Evolutionary conservation across 768 basidiomycete species (phyloP), one percentile per base, ranked within the genome.

Genomic region (Dacryopinax spathularia): DNA sequence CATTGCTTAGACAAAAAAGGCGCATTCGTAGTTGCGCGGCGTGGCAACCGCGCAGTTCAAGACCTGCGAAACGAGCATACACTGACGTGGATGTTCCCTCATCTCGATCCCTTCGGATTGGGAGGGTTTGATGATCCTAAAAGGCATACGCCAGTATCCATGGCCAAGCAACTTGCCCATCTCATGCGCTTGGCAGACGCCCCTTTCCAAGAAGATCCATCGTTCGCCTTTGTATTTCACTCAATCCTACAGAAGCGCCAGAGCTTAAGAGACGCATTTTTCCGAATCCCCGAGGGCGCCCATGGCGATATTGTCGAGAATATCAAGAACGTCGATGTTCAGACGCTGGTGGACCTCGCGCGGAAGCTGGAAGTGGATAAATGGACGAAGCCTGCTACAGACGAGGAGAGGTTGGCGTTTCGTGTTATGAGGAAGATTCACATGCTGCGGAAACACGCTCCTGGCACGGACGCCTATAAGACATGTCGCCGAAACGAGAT

Each of bases 61-160:
- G 48, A 56, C 29, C 29, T 56, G 3, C 29, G 48, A 3, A 56
- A 56, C 18, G 48, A 56, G 29, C 31, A 56, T 29, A 56, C 48
- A 15, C 25, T 56, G 15, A 56, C 48, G 18, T 56, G 48, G 64
- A 72, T 77, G 18, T 79, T 76, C 68, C 78, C 79, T 1, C 76
- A 76, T 0, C 62, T 81, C 0, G 79, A 74, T 69, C 78, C 78
- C 0, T 79, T 74, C 68, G 77, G 79, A 0, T 64, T 74, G 22
- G 78, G 79, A 1, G 78, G 79, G 1, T 76, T 77, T 65, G 75
- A 80, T 62, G 69, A 80, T 65, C 18, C 13, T 1, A 25, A 37
- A 5, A 37, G 76, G 0, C 20, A 1, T 1, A 31, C 18, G 0
- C 7, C 60, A 0, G 7, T 80, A 0, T 72, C 72, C 2, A 63